Base-by-base conservation (phyloP, 1,139 yeast species). In the Magnusiomyces clavatus region DNA sequence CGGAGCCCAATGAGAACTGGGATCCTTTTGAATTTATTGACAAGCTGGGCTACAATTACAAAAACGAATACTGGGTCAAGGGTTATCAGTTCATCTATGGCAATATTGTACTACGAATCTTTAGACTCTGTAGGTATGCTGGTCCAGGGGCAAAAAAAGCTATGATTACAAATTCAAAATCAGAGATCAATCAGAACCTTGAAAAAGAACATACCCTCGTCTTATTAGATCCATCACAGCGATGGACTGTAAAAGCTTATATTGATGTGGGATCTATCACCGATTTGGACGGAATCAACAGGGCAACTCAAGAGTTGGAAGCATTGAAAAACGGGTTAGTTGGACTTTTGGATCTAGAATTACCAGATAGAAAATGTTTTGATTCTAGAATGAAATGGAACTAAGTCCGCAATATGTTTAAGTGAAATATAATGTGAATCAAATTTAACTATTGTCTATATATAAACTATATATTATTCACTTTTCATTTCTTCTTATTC, bases 351-450 rank as follows among this genome's bases (percentile, higher is more conserved):
- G 79, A 81, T 49, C 72, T 89, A 50, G 79, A 74, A 41, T 77
- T 85, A 42, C 95, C 96, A 1, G 95, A 86, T 63, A 73, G 96
- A 58, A 81, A 79, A 65, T 74, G 75, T 44, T 86, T 88, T 87
- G 96, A 89, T 65, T 78, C 89, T 3, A 74, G 95, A 60, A 72
- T 80, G 46, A 71, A 61, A 56, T 20, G 51, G 31, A 45, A 24
- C 4, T 24, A 24, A 49, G 43, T 47, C 48, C n/a, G n/a, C n/a
- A n/a, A n/a, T 10, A 10, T 10, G 37, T 37, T 5, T 37, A 14
- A 37, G 5, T n/a, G 39, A 13, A 37, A 4, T 37, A 14, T 37
- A 37, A 37, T 37, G 39, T 4, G 5, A 37, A 6, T 37, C 11
- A 37, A 5, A 37, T 37, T 6, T 14, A 37, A 37, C 11, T n/a